phyloP scores from a whole-genome alignment of 75 land plant genomes.

The Chamaecyparis obtusa region DNA sequence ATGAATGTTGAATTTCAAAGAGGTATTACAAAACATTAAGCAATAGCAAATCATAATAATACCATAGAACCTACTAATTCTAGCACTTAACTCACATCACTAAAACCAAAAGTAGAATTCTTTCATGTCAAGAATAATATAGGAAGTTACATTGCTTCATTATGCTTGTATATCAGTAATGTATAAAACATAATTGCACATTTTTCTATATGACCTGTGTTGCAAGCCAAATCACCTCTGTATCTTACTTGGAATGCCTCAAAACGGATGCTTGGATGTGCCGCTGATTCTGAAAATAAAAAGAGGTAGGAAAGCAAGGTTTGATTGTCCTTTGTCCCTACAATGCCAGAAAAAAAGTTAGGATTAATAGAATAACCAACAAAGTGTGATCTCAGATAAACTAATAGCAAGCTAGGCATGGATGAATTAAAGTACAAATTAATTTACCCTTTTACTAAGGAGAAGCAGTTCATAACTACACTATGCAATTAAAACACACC shows the following conservation, averaged over 20 bases:
- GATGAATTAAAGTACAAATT: not conserved
- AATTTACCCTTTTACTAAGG: not conserved
- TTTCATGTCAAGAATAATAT: not conserved
- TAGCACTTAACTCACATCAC: too few species aligned
- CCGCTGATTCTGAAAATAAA: slow-evolving; percentile 23
- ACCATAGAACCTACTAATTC: not conserved
- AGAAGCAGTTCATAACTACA: not conserved
- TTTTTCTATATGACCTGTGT: not conserved
- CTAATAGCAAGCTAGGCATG: not conserved
- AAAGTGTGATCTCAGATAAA: not conserved
- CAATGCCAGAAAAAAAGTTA: slow-evolving; percentile 21
- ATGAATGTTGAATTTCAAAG: not conserved
- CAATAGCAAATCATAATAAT: not conserved
- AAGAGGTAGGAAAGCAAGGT: slow-evolving; percentile 34
- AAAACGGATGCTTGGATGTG: slow-evolving; percentile 31
- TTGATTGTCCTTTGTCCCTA: slow-evolving; percentile 15
- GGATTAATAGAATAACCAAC: slow-evolving; percentile 1
- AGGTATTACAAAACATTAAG: not conserved
- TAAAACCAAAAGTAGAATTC: not conserved
- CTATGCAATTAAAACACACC: not conserved
- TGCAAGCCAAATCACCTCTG: not conserved
- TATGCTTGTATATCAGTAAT: not conserved
- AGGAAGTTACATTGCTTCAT: not conserved
- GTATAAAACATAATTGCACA: not conserved
- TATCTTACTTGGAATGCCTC: slow-evolving; percentile 63